These are phyloP conservation scores for Scheffersomyces amazonensis DNA, from an alignment of 805 yeast species.

Conservation along the genomic window DNA sequence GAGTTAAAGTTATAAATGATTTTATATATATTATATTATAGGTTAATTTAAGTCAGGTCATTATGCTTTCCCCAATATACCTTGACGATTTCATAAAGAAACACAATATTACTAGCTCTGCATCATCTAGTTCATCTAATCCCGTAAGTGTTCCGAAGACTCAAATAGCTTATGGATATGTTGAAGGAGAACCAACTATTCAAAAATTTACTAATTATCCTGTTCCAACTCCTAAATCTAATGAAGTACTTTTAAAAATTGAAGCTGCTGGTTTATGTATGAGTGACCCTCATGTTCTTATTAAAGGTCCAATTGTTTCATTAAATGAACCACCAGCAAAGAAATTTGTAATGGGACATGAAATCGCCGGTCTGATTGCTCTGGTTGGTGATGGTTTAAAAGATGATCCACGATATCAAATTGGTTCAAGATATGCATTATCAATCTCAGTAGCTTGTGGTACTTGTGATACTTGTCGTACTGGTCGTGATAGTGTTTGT, in stretches of 20 bases:
- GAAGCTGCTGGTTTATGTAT: conserved; percentile 45
- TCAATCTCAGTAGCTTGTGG: conserved; percentile 33
- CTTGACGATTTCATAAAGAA: no score
- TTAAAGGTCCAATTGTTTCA: conserved; percentile 12
- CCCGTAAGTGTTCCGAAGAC: conserved; percentile 12
- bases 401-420: conserved; percentile 17
- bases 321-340: conserved; percentile 13
- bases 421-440: conserved; percentile 30
- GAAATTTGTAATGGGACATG: conserved; percentile 43
- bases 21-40: no score
- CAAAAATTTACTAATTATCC: conserved; percentile 25
- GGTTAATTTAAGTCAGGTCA: no score
- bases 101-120: no score
- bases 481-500: conserved; percentile 33
- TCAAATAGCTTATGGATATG: conserved; percentile 33
- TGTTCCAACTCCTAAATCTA: conserved; percentile 25
- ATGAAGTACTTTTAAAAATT: conserved; percentile 33
- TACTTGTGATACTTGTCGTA: conserved; percentile 29
- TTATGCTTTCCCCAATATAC: no score
- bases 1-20: no score
- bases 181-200: conserved; percentile 21
- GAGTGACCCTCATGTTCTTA: conserved; percentile 39
- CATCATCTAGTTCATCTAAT: no score
- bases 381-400: conserved; percentile 25
- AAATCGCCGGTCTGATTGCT: conserved; percentile 37